These are phyloP conservation scores for Emergomyces africanus DNA, from an alignment of 2,329 filamentous ascomycete species.

Conservation along the genomic window DNA sequence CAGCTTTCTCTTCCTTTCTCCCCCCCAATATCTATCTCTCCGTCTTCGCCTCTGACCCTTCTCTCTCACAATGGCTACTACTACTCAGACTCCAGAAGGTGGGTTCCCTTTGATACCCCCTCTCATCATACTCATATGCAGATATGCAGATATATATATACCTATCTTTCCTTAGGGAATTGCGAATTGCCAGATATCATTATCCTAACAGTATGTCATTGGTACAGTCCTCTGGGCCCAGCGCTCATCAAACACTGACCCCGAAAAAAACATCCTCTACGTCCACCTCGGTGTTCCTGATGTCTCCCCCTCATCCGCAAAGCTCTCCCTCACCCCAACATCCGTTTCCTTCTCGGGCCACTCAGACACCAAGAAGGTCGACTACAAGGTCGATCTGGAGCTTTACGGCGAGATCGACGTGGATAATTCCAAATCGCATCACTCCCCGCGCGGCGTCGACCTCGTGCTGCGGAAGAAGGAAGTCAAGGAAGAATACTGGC, in stretches of 20 bases:
- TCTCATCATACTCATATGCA: background rate
- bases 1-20: constrained; percentile 4
- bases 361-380: constrained; percentile 71
- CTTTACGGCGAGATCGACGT: constrained; percentile 87
- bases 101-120: constrained; percentile 6
- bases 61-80: constrained; percentile 18
- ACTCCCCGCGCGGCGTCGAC: constrained; percentile 79
- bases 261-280: constrained; percentile 88
- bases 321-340: constrained; percentile 70
- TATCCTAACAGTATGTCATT: background rate
- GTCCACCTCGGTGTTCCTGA: constrained; percentile 84
- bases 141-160: background rate
- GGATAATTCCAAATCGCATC: constrained; percentile 69
- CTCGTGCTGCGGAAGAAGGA: constrained; percentile 96
- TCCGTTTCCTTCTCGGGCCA: constrained; percentile 69
- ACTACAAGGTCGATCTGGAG: constrained; percentile 74
- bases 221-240: constrained; percentile 86
- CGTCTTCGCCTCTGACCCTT: background rate
- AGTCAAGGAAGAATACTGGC: constrained; percentile 89
- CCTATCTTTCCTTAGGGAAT: background rate
- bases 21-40: constrained; percentile 11
- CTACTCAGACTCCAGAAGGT: constrained; percentile 34
- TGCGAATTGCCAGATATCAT: background rate
- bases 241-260: constrained; percentile 69
- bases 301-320: constrained; percentile 59